Percentiles rank a stretch among this genome's conserved stretches.
phyloP scores from a whole-genome alignment of 1,139 yeast species.

The Zygosaccharomyces pseudobailii region DNA sequence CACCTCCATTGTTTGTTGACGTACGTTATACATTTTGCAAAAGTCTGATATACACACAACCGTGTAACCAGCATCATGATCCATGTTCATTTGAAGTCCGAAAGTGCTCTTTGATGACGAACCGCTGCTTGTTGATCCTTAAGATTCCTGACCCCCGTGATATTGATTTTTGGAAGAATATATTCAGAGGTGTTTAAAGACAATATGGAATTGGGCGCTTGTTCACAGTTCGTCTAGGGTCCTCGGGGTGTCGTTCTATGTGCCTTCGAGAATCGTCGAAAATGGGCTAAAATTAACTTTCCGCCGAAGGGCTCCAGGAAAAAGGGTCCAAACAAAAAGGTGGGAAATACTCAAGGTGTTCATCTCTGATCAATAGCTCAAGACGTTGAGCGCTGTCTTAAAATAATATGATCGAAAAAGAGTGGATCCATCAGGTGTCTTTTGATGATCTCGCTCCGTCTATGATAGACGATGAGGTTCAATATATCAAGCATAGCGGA shows the following conservation, averaged over 20 bases:
- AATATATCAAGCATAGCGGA: slow-evolving; percentile 17
- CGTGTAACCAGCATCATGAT: not conserved
- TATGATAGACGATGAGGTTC: slow-evolving; percentile 28
- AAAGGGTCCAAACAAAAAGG: not conserved
- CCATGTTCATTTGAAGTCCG: not conserved
- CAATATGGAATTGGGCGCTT: not conserved
- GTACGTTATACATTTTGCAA: slow-evolving; percentile 11
- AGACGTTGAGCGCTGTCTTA: not conserved
- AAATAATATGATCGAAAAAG: not conserved
- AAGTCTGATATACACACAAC: not conserved
- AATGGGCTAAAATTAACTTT: not conserved
- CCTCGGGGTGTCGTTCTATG: not conserved
- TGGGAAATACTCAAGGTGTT: no score
- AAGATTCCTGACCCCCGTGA: not conserved
- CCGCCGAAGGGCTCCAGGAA: not conserved
- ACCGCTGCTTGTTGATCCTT: not conserved
- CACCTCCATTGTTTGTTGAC: slow-evolving; percentile 10
- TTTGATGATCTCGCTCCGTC: slow-evolving; percentile 34
- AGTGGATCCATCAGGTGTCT: slow-evolving; percentile 28
- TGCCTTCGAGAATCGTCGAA: not conserved
- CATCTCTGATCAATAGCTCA: no score
- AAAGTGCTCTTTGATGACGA: not conserved
- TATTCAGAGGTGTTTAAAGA: not conserved
- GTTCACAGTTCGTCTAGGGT: not conserved
- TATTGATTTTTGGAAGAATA: not conserved